These are phyloP conservation scores for Skeletonema tropicum DNA, from an alignment of 108 stramenopile genomes.

Conservation along the genomic window DNA sequence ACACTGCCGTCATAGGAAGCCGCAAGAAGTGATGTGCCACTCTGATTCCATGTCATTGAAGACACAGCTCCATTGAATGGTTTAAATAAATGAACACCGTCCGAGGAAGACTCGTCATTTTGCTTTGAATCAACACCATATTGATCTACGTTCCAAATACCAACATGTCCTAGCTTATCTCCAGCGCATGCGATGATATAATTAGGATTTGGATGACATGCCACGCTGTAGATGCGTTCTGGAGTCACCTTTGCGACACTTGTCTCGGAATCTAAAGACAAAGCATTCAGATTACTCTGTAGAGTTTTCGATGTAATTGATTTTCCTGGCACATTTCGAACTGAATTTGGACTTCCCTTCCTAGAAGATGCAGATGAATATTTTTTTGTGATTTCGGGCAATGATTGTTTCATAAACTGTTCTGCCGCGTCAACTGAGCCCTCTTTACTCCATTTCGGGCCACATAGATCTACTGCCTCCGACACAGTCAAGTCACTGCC, in stretches of 20 bases:
- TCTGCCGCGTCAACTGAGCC: conserved; percentile 41
- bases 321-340: neutral
- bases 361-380: neutral
- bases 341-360: conserved; percentile 32
- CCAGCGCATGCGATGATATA: conserved; percentile 70
- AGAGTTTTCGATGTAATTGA: conserved; percentile 13
- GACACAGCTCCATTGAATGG: conserved; percentile 62
- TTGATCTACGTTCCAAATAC: conserved; percentile 78
- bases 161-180: conserved; percentile 74
- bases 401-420: conserved; percentile 33
- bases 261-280: conserved; percentile 64
- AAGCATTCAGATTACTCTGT: conserved; percentile 26
- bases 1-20: conserved; percentile 82
- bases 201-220: conserved; percentile 67
- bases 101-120: conserved; percentile 19
- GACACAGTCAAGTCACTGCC: conserved; percentile 59
- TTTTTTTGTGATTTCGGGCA: conserved; percentile 6
- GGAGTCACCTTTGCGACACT: conserved; percentile 78
- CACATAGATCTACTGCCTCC: conserved; percentile 61
- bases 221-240: conserved; percentile 74
- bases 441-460: conserved; percentile 64
- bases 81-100: conserved; percentile 68
- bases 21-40: conserved; percentile 57
- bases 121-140: conserved; percentile 3
- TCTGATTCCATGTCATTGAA: conserved; percentile 58